These are phyloP conservation scores for Linderina pennispora DNA, from an alignment of 192 early-diverging fungal genomes.

Conservation along the genomic window DNA sequence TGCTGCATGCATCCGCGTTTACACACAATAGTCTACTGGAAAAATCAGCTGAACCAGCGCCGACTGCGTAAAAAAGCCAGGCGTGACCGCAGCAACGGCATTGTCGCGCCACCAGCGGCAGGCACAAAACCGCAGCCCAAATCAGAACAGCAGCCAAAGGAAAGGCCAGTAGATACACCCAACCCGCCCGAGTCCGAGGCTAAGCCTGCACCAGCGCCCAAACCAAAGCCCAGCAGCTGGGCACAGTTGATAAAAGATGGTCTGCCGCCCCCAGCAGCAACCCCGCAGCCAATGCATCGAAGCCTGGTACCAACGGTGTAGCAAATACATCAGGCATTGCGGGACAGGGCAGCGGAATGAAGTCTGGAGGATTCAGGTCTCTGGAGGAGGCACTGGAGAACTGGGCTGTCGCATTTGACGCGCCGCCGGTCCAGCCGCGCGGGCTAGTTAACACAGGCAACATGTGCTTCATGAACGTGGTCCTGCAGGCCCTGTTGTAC, in stretches of 20 bases:
- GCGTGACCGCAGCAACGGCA: too few species aligned
- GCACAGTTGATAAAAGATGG: slow-evolving; percentile 19
- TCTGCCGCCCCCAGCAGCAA: too few species aligned
- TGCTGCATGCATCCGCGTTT: too few species aligned
- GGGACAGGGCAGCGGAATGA: neutral
- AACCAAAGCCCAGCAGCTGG: slow-evolving; percentile 31
- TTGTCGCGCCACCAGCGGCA: too few species aligned
- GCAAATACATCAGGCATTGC: slow-evolving; percentile 2
- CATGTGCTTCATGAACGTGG: slow-evolving; percentile 98
- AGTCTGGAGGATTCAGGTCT: slow-evolving; percentile 9
- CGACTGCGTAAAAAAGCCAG: too few species aligned
- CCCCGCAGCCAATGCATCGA: neutral
- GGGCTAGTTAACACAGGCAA: slow-evolving; percentile 96
- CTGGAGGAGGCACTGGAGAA: slow-evolving; percentile 30
- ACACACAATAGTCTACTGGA: slow-evolving; percentile 32
- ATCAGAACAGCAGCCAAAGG: too few species aligned
- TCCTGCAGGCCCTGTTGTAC: slow-evolving; percentile 90
- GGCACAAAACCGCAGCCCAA: slow-evolving; percentile 1
- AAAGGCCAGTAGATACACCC: too few species aligned
- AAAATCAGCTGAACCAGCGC: slow-evolving; percentile 12
- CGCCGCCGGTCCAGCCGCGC: slow-evolving; percentile 65
- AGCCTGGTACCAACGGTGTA: neutral
- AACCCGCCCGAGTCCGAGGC: too few species aligned
- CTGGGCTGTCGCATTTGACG: slow-evolving; percentile 14
- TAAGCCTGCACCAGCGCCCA: slow-evolving; percentile 3